Percentiles rank a stretch among this genome's conserved stretches.
Conservation (phyloP, 805 yeast species). For the Yarrowia divulgata region DNA sequence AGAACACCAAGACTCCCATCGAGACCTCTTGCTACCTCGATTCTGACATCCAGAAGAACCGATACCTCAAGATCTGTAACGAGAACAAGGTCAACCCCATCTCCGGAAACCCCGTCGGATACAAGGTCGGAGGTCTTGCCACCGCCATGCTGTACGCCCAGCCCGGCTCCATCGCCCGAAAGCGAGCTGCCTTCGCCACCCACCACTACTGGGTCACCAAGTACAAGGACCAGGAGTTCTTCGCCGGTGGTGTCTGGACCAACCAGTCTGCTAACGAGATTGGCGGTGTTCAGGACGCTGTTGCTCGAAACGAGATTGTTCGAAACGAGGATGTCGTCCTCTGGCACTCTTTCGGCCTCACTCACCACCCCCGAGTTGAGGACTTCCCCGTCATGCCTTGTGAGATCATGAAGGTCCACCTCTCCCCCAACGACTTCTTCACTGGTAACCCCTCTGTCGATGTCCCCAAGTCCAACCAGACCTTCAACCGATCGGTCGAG, state of each 20-base stretch:
- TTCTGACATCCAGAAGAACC: constrained; percentile 76
- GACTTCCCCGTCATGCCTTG: constrained; percentile 93
- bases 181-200: constrained; percentile 78
- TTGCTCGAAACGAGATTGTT: constrained; percentile 64
- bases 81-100: constrained; percentile 74
- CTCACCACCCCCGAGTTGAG: constrained; percentile 82
- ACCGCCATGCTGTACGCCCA: constrained; percentile 77
- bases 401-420: constrained; percentile 71
- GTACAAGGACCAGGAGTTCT: constrained; percentile 72
- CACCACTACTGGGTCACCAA: constrained; percentile 85
- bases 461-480: constrained; percentile 72
- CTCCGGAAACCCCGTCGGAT: constrained; percentile 77
- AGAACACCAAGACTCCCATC: constrained; percentile 65
- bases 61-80: constrained; percentile 78
- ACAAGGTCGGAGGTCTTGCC: constrained; percentile 78
- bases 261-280: constrained; percentile 76
- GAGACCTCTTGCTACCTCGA: constrained; percentile 76
- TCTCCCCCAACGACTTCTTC: constrained; percentile 77
- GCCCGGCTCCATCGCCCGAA: constrained; percentile 66
- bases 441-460: constrained; percentile 80
- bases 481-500: constrained; percentile 66
- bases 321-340: constrained; percentile 79
- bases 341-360: constrained; percentile 83
- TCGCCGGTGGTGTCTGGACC: constrained; percentile 86
- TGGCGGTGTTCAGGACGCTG: constrained; percentile 75